A percentile compares a stretch with the other conserved stretches of the same genome.
Conservation (phyloP, 306 rosid species). For the Corylus americana region DNA sequence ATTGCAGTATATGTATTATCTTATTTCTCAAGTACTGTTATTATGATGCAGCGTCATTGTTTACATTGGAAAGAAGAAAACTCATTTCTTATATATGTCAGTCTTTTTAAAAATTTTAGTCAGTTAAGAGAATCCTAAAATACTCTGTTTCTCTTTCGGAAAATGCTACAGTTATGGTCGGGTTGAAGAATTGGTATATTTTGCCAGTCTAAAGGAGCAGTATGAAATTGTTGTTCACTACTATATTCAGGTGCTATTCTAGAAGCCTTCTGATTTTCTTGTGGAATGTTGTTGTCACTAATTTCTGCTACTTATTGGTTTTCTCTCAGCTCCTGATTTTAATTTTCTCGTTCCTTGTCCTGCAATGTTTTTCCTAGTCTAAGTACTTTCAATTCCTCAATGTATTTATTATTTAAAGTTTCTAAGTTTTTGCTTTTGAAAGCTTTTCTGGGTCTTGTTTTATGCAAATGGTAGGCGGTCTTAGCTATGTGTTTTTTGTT, state of each 20-base stretch:
- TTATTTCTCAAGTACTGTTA: neutral
- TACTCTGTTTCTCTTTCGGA: constrained; percentile 26
- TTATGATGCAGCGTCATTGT: neutral
- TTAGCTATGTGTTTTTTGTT: neutral
- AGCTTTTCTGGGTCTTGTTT: neutral
- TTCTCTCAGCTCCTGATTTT: neutral
- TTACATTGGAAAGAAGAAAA: neutral
- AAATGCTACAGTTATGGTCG: constrained; percentile 84
- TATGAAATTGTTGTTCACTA: constrained; percentile 90
- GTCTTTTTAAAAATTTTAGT: constrained; percentile 21
- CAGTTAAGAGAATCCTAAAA: constrained; percentile 22
- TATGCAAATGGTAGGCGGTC: neutral
- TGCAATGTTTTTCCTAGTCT: constrained; percentile 7
- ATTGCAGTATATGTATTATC: neutral
- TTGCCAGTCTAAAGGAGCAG: constrained; percentile 92
- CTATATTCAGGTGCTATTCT: constrained; percentile 81
- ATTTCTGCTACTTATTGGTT: neutral
- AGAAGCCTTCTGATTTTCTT: constrained; percentile 3
- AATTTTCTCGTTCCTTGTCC: neutral
- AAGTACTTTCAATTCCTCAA: neutral
- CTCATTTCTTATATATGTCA: neutral
- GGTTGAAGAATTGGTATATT: constrained; percentile 91
- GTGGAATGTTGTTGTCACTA: constrained; percentile 7
- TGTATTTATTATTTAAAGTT: neutral
- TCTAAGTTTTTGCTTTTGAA: neutral